phyloP scores from a whole-genome alignment of 352 stramenopile genomes.

The Phytophthora syringae region DNA sequence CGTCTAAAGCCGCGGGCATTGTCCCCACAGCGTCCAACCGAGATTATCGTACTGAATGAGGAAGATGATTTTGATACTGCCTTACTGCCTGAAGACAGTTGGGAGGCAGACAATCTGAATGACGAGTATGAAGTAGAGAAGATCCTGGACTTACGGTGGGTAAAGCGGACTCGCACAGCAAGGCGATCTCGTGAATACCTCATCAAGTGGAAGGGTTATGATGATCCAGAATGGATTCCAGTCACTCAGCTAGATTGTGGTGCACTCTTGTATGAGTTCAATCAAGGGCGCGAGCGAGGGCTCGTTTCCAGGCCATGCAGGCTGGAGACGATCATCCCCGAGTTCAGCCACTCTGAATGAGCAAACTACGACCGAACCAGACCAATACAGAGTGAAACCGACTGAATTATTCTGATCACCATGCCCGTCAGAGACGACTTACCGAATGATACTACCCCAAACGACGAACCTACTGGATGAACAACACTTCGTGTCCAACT shows the following conservation, averaged over 20 bases:
- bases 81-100: not conserved
- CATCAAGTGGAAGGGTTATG: conserved; percentile 6
- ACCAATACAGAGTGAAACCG: not conserved
- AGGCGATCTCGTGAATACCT: not conserved
- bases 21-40: not conserved
- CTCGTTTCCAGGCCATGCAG: not conserved
- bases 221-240: not conserved
- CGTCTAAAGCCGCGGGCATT: not conserved
- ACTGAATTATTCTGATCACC: not conserved
- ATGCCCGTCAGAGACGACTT: too few species aligned
- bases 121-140: not conserved
- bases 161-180: not conserved
- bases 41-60: not conserved
- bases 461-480: too few species aligned
- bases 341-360: not conserved
- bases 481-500: too few species aligned
- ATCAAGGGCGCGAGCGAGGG: not conserved
- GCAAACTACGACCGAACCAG: not conserved
- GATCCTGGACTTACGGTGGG: not conserved
- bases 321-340: not conserved
- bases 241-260: not conserved
- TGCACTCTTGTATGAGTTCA: conserved; percentile 1
- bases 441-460: too few species aligned
- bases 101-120: not conserved
- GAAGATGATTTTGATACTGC: conserved; percentile 2